Conservation (phyloP, 2,329 filamentous ascomycete genomes). For the Sporothrix brasiliensis region DNA sequence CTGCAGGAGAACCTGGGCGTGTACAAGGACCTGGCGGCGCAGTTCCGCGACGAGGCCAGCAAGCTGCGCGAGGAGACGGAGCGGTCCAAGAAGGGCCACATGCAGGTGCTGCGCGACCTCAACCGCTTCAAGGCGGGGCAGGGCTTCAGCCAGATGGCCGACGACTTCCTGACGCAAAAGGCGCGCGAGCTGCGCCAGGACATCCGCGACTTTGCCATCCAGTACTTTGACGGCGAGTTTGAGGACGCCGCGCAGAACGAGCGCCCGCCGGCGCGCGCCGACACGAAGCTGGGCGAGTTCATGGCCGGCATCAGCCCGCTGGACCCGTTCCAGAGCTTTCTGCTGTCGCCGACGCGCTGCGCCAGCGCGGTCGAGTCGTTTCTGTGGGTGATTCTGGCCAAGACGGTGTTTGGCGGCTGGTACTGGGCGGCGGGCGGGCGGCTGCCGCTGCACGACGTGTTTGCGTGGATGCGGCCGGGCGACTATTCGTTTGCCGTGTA, state of each 20-base stretch:
- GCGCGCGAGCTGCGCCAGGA: conserved; percentile 31
- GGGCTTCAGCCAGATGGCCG: conserved; percentile 28
- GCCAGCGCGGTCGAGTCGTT: conserved; percentile 28
- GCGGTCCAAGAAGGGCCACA: conserved; percentile 27
- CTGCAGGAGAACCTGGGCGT: not conserved
- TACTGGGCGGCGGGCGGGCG: conserved; percentile 29
- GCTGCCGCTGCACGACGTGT: conserved; percentile 14
- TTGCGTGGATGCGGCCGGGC: conserved; percentile 26
- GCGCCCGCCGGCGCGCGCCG: not conserved
- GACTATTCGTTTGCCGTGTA: conserved; percentile 18
- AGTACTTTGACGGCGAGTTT: conserved; percentile 28
- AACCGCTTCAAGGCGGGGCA: conserved; percentile 32
- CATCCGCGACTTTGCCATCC: conserved; percentile 31
- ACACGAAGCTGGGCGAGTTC: conserved; percentile 21
- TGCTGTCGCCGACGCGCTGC: conserved; percentile 28
- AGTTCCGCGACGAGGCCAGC: conserved; percentile 20
- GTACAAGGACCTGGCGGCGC: conserved; percentile 2
- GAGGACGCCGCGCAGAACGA: not conserved
- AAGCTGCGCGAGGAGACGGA: conserved; percentile 29
- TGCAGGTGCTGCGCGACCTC: conserved; percentile 30
- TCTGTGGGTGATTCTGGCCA: conserved; percentile 28
- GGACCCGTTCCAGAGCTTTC: conserved; percentile 24
- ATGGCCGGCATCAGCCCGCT: conserved; percentile 24
- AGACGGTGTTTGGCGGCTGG: conserved; percentile 30
- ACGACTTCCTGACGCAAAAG: conserved; percentile 27